These are phyloP conservation scores for Castanospermum australe DNA, from an alignment of 306 rosid species.

Conservation along the genomic window DNA sequence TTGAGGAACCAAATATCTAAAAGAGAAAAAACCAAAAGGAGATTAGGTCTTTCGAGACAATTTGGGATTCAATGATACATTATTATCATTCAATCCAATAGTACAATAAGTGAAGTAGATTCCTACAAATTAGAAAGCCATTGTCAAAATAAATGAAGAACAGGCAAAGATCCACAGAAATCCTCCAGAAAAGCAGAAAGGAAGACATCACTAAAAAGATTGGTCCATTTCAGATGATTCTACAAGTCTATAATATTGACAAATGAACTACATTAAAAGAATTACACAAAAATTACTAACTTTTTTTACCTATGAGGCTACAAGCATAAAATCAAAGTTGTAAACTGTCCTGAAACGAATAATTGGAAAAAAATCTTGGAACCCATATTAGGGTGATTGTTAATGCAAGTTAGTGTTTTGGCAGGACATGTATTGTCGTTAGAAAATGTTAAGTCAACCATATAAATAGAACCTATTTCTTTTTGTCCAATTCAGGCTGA, in stretches of 20 bases:
- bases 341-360: too few relatives aligned
- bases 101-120: background rate
- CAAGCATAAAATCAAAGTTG: too few relatives aligned
- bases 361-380: too few relatives aligned
- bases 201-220: background rate
- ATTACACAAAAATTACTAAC: background rate
- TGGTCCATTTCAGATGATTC: background rate
- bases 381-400: too few relatives aligned
- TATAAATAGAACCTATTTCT: too few relatives aligned
- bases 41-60: background rate
- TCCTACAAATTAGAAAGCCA: background rate
- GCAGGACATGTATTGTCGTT: too few relatives aligned
- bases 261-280: background rate
- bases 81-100: constrained; percentile 2
- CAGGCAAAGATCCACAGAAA: background rate
- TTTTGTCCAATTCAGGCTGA: too few relatives aligned
- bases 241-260: background rate
- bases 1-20: constrained; percentile 80
- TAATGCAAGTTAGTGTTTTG: too few relatives aligned
- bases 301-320: background rate
- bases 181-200: background rate
- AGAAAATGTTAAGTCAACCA: too few relatives aligned
- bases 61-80: background rate
- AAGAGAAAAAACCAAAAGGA: background rate
- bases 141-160: background rate